phyloP scores from a whole-genome alignment of 2,329 filamentous ascomycete genomes.

The Ophiocordyceps unilateralis region DNA sequence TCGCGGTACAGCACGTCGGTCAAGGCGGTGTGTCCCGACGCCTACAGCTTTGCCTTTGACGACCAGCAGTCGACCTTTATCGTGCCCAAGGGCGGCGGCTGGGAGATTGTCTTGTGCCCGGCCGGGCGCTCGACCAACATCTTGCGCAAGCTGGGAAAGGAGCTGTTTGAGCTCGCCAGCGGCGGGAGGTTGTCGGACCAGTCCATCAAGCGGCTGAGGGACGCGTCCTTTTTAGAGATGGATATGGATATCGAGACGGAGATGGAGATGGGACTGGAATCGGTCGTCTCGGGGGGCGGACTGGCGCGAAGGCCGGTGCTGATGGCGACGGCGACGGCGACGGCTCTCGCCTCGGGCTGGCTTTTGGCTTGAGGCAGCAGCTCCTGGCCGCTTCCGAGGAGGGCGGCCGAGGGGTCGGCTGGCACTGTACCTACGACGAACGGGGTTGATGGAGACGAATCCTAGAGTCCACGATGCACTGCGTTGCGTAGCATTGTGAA shows the following conservation, averaged over 20 bases:
- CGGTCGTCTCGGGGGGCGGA: conserved; percentile 1
- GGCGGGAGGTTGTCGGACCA: conserved; percentile 19
- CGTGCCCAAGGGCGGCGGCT: conserved; percentile 51
- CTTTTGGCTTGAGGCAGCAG: not conserved
- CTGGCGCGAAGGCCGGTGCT: conserved; percentile 5
- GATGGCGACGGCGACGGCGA: conserved; percentile 1
- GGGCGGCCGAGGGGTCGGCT: too few relatives aligned
- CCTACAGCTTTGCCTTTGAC: conserved; percentile 60
- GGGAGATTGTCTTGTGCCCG: conserved; percentile 66
- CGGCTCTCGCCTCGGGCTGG: conserved; percentile 1
- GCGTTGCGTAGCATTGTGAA: not conserved
- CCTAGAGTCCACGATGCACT: not conserved
- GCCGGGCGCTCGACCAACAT: conserved; percentile 41
- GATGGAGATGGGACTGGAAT: not conserved
- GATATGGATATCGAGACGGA: conserved; percentile 9
- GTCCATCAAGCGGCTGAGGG: conserved; percentile 14
- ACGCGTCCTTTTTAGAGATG: conserved; percentile 17
- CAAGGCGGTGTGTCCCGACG: conserved; percentile 66
- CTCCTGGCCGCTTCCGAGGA: too few relatives aligned
- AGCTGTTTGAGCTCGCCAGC: conserved; percentile 29
- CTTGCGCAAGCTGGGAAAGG: conserved; percentile 29
- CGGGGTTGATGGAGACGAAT: not conserved
- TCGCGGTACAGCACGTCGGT: conserved; percentile 51
- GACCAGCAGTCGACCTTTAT: conserved; percentile 43
- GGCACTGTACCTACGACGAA: not conserved